phyloP scores from a whole-genome alignment of 176 grass and related monocot genomes.

The Thinopyrum elongatum region DNA sequence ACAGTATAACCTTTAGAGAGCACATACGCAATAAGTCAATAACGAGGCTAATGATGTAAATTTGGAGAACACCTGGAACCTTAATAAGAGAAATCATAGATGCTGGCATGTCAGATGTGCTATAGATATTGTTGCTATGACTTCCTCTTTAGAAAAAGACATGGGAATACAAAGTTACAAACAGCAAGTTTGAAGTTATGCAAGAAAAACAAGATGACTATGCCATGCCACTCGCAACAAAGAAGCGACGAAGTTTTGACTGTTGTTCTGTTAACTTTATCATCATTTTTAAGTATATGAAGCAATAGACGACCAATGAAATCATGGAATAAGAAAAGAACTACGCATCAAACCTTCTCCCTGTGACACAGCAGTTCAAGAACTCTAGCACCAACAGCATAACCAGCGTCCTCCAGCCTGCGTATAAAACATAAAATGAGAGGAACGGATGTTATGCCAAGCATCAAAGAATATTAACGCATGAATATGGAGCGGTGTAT shows the following conservation, averaged over 20 bases:
- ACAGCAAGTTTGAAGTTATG: background rate
- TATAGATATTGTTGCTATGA: background rate
- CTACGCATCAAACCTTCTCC: conserved; percentile 60
- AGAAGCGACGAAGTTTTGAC: background rate
- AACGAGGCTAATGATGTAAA: background rate
- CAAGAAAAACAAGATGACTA: background rate
- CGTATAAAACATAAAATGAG: conserved; percentile 20
- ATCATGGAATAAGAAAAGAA: background rate
- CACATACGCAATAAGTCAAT: background rate
- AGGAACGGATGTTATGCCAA: conserved; percentile 17
- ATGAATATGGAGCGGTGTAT: conserved; percentile 2
- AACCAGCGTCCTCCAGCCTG: conserved; percentile 95
- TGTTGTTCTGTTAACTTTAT: background rate
- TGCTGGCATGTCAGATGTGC: background rate
- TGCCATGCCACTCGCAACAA: background rate
- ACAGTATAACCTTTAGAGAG: background rate
- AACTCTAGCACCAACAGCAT: conserved; percentile 92
- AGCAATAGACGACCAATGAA: background rate
- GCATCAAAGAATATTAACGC: background rate
- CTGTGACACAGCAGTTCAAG: conserved; percentile 96
- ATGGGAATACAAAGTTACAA: background rate
- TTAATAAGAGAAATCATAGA: background rate
- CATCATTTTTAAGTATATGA: background rate
- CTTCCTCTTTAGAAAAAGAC: background rate
- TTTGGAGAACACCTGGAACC: background rate